Percentiles rank a stretch among this genome's conserved stretches.
Conservation (phyloP, 768 basidiomycete species). For the Kwoniella dejecticola region DNA sequence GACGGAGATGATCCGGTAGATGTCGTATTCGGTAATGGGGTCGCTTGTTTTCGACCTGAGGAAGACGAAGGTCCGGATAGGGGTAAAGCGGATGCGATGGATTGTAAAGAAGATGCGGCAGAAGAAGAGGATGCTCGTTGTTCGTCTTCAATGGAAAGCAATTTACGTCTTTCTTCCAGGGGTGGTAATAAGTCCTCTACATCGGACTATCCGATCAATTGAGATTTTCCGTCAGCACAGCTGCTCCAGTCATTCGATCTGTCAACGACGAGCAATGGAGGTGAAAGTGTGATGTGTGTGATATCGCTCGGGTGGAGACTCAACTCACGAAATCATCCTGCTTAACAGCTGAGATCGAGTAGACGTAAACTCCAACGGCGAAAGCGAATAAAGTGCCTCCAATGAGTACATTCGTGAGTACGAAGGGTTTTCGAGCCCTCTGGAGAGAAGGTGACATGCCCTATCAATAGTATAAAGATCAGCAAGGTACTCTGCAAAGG, state of each 20-base stretch:
- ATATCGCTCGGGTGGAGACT: neutral
- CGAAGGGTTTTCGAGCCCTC: conserved; percentile 84
- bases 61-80: conserved; percentile 8
- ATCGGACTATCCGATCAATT: conserved; percentile 36
- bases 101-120: conserved; percentile 23
- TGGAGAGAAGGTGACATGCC: conserved; percentile 82
- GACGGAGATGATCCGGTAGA: conserved; percentile 22
- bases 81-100: conserved; percentile 37
- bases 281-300: too few relatives aligned
- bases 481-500: too few relatives aligned
- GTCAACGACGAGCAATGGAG: too few relatives aligned
- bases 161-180: conserved; percentile 48
- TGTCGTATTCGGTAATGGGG: conserved; percentile 20
- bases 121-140: conserved; percentile 22
- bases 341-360: conserved; percentile 90
- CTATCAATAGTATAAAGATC: conserved; percentile 56
- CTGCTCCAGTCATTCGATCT: too few relatives aligned
- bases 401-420: conserved; percentile 73
- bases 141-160: conserved; percentile 57
- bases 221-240: neutral
- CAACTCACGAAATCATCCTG: conserved; percentile 74
- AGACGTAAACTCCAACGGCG: conserved; percentile 79
- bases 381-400: conserved; percentile 73
- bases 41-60: neutral
- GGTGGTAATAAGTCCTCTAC: conserved; percentile 56